Evolutionary conservation across 257 asterid genomes (phyloP), one percentile per base, ranked within the genome.

Genomic region (Mentha longifolia): DNA sequence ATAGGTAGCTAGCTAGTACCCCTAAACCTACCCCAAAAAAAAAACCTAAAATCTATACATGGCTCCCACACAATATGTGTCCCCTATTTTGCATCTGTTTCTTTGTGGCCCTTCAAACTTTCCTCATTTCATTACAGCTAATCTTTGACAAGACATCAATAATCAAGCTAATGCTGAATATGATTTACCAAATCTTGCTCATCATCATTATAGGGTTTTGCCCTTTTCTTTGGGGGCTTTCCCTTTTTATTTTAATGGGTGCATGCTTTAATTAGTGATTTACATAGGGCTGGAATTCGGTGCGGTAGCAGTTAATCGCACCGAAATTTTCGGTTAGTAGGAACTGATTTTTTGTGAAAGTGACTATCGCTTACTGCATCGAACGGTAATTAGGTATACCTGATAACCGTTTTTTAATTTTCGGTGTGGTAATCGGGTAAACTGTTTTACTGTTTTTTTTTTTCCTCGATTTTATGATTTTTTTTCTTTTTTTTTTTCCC

Each of bases 121-220:
- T 66, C 47, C 43, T 57, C 70, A 77, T 67, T 59, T 76, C 72
- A 42, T 70, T 58, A 73, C 79, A 80, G 79, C 81, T 76, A 59
- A 39, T 69, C 59, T 69, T 80, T 76, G 79, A 73, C 66, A 76
- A 30, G 77, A 77, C 85, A 77, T 41, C 19, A 35, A 33, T 25
- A 25, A 7, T 7, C 8, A 46, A 49, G 14, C 49, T 39, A 70
- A 60, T 75, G 65, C 19, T 67, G 41, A 77, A 30, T 45, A 58
- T 67, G 25, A 65, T 72, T 78, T 22, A 43, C 73, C 43, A 71
- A 58, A 52, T 49, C 61, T 67, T 51, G 17, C 31, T 69, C 41
- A 62, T 63, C 69, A 62, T 63, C 69, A 75, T 63, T 7, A 66
- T 67, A 10, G 22, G 61, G 33, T 55, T 74, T 55, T 25, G 3